These are phyloP conservation scores for Flaveria robusta DNA, from an alignment of 129 eudicot species.

Conservation along the genomic window DNA sequence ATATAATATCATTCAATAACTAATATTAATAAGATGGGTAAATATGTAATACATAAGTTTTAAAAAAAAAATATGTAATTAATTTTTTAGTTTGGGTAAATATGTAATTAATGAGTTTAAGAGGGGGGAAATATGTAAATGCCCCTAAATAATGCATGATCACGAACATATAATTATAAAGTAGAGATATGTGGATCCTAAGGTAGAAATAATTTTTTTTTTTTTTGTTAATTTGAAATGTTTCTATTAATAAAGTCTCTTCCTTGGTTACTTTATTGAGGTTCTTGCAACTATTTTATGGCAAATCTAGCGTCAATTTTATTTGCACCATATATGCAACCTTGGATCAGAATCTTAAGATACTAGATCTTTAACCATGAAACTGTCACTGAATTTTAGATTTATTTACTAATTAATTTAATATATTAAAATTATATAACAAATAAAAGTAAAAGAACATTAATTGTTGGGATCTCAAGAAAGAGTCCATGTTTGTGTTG, in stretches of 20 bases:
- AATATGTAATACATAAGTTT: no score
- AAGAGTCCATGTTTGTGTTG: slow-evolving; percentile 14
- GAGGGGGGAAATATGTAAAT: no score
- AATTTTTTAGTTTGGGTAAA: no score
- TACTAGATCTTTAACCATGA: slow-evolving; percentile 1
- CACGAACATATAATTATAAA: no score
- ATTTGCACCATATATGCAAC: neutral
- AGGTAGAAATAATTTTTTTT: no score
- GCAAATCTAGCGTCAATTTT: neutral
- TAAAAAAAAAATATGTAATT: no score
- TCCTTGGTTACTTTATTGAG: neutral
- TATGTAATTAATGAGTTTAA: no score
- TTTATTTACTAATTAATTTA: neutral
- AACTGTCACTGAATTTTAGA: neutral
- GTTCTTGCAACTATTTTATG: neutral
- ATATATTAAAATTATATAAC: neutral
- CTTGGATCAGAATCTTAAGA: neutral
- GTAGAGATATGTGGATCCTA: no score
- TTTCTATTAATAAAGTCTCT: neutral
- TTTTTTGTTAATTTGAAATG: neutral
- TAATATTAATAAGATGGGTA: no score
- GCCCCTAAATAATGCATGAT: no score
- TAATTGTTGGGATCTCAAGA: slow-evolving; percentile 26
- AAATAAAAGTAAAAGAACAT: neutral
- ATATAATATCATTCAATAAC: no score